Percentiles rank a stretch among this genome's conserved stretches.
Evolutionary conservation across 2,329 filamentous ascomycete genomes (phyloP).

Genomic region (Xylaria sp.): DNA sequence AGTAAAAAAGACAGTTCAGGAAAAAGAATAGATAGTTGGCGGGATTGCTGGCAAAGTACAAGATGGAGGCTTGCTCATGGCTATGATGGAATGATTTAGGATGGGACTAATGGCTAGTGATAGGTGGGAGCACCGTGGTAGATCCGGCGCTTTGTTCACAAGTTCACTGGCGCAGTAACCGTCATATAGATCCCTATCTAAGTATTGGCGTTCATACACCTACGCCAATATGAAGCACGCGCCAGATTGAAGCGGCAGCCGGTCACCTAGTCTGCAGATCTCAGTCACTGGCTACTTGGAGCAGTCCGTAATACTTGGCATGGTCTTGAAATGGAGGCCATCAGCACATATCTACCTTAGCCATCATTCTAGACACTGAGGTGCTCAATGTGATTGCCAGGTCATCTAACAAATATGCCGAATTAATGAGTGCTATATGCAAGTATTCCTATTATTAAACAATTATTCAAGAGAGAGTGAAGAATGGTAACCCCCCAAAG

Average conservation of each 20-base stretch:
- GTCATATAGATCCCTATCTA: background rate
- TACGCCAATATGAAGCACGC: no score
- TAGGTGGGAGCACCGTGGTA: background rate
- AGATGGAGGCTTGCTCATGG: background rate
- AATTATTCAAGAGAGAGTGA: constrained; percentile 26
- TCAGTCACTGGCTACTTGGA: background rate
- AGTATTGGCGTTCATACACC: no score
- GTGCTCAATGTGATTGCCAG: background rate
- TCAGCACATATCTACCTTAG: no score
- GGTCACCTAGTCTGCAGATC: no score
- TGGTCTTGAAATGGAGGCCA: no score
- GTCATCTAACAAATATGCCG: no score
- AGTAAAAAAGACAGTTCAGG: constrained; percentile 78
- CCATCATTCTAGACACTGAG: no score
- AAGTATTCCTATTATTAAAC: constrained; percentile 36
- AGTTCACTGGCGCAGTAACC: background rate
- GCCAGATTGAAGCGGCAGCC: no score
- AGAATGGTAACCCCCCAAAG: constrained; percentile 19
- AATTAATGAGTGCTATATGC: background rate
- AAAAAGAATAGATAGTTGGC: constrained; percentile 47
- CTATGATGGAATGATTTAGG: no score
- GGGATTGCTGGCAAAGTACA: background rate
- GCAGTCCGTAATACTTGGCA: no score
- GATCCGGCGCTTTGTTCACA: background rate
- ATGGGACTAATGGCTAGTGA: no score